These are phyloP conservation scores for Phyllosticta citribraziliensis DNA, from an alignment of 2,329 filamentous ascomycete genomes.

Conservation along the genomic window DNA sequence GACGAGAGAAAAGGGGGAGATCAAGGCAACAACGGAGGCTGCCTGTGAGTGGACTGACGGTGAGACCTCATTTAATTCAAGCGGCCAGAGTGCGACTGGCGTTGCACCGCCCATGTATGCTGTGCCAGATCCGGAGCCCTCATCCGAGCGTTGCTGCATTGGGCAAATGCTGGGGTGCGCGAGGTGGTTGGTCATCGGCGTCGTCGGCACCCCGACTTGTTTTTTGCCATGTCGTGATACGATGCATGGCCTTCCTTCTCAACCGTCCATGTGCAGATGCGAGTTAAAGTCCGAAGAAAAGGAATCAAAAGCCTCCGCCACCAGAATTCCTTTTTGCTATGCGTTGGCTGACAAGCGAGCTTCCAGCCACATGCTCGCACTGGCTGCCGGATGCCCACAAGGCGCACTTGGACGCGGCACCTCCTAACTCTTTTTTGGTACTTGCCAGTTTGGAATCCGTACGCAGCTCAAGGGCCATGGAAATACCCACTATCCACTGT, in stretches of 20 bases:
- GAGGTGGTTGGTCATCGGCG: background rate
- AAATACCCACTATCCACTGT: too few species aligned
- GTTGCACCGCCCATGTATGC: background rate
- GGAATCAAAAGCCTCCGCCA: background rate
- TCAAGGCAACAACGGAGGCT: background rate
- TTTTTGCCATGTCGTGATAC: background rate
- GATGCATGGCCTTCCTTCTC: background rate
- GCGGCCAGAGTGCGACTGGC: background rate
- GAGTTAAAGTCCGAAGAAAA: background rate
- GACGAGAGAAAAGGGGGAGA: background rate
- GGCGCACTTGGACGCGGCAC: too few species aligned
- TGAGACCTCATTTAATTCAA: background rate
- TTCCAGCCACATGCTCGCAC: background rate
- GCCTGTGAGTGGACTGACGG: background rate
- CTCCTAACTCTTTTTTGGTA: too few species aligned
- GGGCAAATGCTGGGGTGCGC: background rate
- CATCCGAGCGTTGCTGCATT: background rate
- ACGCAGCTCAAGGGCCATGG: too few species aligned
- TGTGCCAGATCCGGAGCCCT: background rate
- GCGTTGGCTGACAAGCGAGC: background rate
- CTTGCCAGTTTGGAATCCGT: too few species aligned
- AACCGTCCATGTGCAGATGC: background rate
- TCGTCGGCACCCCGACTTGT: background rate
- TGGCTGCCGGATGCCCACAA: background rate
- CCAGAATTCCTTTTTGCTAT: too few species aligned